A percentile compares a stretch with the other conserved stretches of the same genome.
These are phyloP conservation scores for Chlorella variabilis DNA, from an alignment of 163 green algal genomes.

Conservation along the genomic window DNA sequence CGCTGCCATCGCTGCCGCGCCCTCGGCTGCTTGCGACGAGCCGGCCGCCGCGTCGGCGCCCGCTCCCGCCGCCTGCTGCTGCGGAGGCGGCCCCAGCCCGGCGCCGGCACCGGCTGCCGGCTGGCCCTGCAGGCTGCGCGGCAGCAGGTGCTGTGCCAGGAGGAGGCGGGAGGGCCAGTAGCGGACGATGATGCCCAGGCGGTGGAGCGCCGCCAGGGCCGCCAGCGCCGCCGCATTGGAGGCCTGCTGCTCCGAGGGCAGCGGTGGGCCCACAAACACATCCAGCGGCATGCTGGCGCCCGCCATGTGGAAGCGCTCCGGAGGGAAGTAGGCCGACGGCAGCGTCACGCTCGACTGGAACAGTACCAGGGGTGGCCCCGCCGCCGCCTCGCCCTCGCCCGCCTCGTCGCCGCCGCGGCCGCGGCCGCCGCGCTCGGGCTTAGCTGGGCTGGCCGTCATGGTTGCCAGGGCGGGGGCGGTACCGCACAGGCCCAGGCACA, in stretches of 20 bases:
- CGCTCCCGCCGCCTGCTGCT: background rate
- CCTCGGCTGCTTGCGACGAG: background rate
- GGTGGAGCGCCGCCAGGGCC: conserved; percentile 36
- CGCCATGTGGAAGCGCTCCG: conserved; percentile 14
- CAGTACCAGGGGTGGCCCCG: background rate
- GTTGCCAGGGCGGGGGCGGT: conserved; percentile 11
- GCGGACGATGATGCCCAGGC: conserved; percentile 21
- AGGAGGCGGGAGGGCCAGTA: conserved; percentile 49
- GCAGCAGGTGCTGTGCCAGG: conserved; percentile 39
- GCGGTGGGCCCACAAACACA: conserved; percentile 22
- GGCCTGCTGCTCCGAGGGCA: conserved; percentile 21
- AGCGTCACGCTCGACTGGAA: conserved; percentile 41
- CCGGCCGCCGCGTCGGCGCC: background rate
- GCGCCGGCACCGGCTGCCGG: background rate
- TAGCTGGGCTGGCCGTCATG: conserved; percentile 5
- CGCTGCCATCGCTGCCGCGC: background rate
- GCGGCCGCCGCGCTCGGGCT: background rate
- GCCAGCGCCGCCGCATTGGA: conserved; percentile 28
- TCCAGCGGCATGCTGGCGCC: conserved; percentile 26
- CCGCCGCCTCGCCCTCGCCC: background rate
- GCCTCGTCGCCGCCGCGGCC: background rate
- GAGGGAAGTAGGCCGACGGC: conserved; percentile 32
- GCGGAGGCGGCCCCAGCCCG: background rate
- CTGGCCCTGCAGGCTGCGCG: background rate
- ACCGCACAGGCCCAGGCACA: conserved; percentile 27